These are phyloP conservation scores for Astragalus membranaceus DNA, from an alignment of 306 rosid genomes.

Conservation along the genomic window DNA sequence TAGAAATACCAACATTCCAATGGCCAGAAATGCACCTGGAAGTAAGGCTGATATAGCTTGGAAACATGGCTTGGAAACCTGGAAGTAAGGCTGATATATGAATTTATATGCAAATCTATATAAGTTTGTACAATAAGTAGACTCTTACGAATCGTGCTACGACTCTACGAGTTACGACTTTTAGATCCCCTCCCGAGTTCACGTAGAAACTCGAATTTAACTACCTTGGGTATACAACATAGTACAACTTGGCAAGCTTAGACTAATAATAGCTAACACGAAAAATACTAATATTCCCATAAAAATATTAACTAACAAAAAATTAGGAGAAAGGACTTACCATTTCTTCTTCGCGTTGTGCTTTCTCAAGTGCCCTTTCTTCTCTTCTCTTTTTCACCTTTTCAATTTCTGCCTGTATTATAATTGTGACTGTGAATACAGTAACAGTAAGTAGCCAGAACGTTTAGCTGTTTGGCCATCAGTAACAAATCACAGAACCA, in stretches of 20 bases:
- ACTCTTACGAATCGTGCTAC: too few relatives aligned
- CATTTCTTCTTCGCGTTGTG: slow-evolving; percentile 97
- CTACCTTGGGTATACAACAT: background rate
- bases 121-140: too few relatives aligned
- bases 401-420: slow-evolving; percentile 86
- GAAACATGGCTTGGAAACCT: too few relatives aligned
- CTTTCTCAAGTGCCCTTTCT: slow-evolving; percentile 96
- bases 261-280: background rate
- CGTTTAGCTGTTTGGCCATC: background rate
- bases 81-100: too few relatives aligned
- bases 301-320: background rate
- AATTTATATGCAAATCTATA: too few relatives aligned
- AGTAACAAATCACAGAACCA: background rate
- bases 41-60: too few relatives aligned
- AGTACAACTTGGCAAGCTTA: background rate
- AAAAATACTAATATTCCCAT: background rate
- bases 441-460: background rate
- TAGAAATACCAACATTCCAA: too few relatives aligned
- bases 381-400: slow-evolving; percentile 98
- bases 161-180: too few relatives aligned
- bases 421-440: slow-evolving; percentile 9
- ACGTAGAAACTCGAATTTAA: too few relatives aligned
- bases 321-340: slow-evolving; percentile 35
- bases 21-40: too few relatives aligned
- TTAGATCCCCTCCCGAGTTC: too few relatives aligned